phyloP scores from a whole-genome alignment of 257 asterid species.

The Petunia axillaris region DNA sequence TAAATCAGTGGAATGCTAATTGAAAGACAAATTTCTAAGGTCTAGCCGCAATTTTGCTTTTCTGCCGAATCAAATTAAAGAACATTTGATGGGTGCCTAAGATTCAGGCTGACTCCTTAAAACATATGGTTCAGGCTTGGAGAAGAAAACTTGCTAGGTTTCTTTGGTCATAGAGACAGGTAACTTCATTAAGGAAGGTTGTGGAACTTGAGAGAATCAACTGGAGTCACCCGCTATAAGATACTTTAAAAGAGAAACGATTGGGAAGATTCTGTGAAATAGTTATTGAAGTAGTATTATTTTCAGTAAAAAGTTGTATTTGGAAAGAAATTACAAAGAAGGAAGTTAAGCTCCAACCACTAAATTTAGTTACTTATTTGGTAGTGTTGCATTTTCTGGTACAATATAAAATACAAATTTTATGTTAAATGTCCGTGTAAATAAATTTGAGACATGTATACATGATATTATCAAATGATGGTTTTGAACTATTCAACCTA shows the following conservation, averaged over 20 bases:
- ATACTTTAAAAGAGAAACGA: background rate
- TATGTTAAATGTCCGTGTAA: background rate
- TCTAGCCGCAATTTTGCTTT: too few species aligned
- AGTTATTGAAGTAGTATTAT: background rate
- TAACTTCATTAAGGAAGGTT: too few species aligned
- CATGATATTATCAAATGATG: constrained; percentile 2
- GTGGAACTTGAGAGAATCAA: background rate
- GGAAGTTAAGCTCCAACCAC: background rate
- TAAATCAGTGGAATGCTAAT: too few species aligned
- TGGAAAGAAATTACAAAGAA: constrained; percentile 5
- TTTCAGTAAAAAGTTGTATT: background rate
- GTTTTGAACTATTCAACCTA: background rate
- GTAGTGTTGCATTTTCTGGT: background rate
- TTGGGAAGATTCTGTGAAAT: background rate
- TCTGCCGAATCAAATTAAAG: too few species aligned
- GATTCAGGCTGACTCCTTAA: background rate
- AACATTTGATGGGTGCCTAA: too few species aligned
- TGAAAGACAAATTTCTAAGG: too few species aligned
- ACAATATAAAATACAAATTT: background rate
- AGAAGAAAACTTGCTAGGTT: background rate
- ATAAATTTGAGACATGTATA: constrained; percentile 1
- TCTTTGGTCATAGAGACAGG: background rate
- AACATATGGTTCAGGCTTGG: background rate
- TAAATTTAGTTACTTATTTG: constrained; percentile 8
- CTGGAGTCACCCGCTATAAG: background rate